Conservation (phyloP, 1,284 basidiomycete genomes). For the Ganoderma meredithae region DNA sequence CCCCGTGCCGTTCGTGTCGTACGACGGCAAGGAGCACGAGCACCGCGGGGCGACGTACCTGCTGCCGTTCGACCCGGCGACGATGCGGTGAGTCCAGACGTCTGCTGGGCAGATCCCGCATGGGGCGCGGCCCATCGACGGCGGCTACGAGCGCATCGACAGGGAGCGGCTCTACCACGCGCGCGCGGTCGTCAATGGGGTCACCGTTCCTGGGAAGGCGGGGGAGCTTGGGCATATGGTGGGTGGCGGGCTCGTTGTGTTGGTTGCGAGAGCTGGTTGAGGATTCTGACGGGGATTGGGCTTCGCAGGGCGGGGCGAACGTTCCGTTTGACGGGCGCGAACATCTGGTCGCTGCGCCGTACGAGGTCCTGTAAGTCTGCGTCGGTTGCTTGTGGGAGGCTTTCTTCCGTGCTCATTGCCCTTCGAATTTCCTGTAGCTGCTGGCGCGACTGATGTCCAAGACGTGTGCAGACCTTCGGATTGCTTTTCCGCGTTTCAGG, state of each 20-base stretch:
- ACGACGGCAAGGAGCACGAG: not conserved
- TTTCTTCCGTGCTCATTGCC: not conserved
- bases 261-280: not conserved
- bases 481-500: too few species aligned
- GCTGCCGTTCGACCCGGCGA: not conserved
- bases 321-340: not conserved
- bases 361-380: not conserved
- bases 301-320: not conserved
- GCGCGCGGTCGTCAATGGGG: not conserved
- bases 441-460: not conserved
- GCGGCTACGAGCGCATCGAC: not conserved
- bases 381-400: not conserved
- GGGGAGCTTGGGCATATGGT: not conserved
- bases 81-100: not conserved
- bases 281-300: not conserved
- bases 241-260: too few species aligned
- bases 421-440: not conserved
- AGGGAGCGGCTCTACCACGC: not conserved
- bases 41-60: not conserved
- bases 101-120: not conserved
- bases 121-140: not conserved
- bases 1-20: not conserved
- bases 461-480: too few species aligned
- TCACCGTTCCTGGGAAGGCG: not conserved
- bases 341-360: not conserved